A percentile compares a stretch with the other conserved stretches of the same genome.
These are phyloP conservation scores for Lotmaria passim DNA, from an alignment of 208 protist genomes.

Conservation along the genomic window DNA sequence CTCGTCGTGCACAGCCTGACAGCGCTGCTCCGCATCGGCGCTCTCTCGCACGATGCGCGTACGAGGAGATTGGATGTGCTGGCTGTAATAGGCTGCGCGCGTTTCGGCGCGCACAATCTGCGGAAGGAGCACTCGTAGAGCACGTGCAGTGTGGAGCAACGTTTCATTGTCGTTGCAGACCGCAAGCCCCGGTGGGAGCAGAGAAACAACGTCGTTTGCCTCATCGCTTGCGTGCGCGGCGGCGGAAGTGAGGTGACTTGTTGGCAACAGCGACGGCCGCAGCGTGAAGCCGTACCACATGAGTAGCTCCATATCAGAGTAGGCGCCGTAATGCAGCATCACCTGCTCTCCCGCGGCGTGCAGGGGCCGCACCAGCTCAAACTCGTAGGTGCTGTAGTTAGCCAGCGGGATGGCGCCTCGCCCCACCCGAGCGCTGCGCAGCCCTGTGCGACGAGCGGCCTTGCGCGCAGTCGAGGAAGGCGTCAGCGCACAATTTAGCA, in stretches of 20 bases:
- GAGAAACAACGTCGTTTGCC: background rate
- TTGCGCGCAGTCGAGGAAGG: constrained; percentile 5
- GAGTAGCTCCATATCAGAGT: constrained; percentile 87
- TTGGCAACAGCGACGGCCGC: constrained; percentile 60
- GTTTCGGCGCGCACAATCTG: constrained; percentile 11
- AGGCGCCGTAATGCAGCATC: constrained; percentile 84
- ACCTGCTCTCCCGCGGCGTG: constrained; percentile 59
- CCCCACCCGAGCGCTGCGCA: constrained; percentile 28
- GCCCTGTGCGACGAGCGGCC: constrained; percentile 10
- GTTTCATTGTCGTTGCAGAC: background rate
- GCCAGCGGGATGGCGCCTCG: constrained; percentile 17
- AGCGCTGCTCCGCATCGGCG: background rate
- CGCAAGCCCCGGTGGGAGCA: constrained; percentile 22
- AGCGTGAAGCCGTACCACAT: constrained; percentile 93
- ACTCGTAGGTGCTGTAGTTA: constrained; percentile 57
- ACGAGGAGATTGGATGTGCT: background rate
- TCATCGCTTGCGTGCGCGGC: background rate
- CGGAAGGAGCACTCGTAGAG: constrained; percentile 14
- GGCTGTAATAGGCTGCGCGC: constrained; percentile 20
- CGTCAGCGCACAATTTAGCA: background rate
- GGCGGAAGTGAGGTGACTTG: background rate
- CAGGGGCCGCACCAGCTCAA: constrained; percentile 50
- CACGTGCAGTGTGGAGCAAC: constrained; percentile 9
- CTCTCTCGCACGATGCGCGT: background rate
- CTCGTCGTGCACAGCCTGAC: background rate